Conservation (phyloP, 1,284 basidiomycete species). For the Pseudozyma thailandica region DNA sequence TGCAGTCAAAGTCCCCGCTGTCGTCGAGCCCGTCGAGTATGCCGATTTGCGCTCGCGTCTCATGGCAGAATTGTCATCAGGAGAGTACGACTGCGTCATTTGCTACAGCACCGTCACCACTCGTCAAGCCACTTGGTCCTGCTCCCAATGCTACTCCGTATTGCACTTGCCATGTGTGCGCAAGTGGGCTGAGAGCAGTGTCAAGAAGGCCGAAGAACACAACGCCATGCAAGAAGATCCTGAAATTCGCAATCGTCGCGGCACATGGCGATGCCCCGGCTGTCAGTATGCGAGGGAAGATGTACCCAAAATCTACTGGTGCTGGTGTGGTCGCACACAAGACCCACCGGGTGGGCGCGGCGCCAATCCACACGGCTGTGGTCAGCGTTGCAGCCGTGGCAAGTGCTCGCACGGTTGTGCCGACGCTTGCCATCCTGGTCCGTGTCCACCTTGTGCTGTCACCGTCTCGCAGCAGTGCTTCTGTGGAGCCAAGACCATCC, state of each 20-base stretch:
- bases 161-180: slow-evolving; percentile 63
- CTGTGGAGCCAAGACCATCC: slow-evolving; percentile 57
- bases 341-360: slow-evolving; percentile 52
- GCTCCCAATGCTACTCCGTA: slow-evolving; percentile 63
- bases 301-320: slow-evolving; percentile 62
- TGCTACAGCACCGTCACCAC: slow-evolving; percentile 64
- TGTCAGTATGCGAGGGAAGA: slow-evolving; percentile 62
- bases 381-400: slow-evolving; percentile 53
- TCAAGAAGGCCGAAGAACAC: slow-evolving; percentile 62
- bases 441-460: slow-evolving; percentile 65
- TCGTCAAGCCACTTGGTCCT: slow-evolving; percentile 62
- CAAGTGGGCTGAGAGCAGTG: slow-evolving; percentile 65
- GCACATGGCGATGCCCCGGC: slow-evolving; percentile 65
- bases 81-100: slow-evolving; percentile 65
- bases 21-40: slow-evolving; percentile 48
- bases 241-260: slow-evolving; percentile 54
- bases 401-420: slow-evolving; percentile 64
- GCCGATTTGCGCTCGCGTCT: slow-evolving; percentile 63
- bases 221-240: slow-evolving; percentile 66
- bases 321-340: slow-evolving; percentile 61
- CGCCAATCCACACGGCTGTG: slow-evolving; percentile 62
- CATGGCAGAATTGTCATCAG: slow-evolving; percentile 58
- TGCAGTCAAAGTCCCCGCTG: slow-evolving; percentile 22
- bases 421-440: slow-evolving; percentile 63
- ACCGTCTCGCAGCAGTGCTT: slow-evolving; percentile 63